Evolutionary conservation across 2,329 filamentous ascomycete genomes (phyloP).

Genomic region (Fusarium sambucinum): DNA sequence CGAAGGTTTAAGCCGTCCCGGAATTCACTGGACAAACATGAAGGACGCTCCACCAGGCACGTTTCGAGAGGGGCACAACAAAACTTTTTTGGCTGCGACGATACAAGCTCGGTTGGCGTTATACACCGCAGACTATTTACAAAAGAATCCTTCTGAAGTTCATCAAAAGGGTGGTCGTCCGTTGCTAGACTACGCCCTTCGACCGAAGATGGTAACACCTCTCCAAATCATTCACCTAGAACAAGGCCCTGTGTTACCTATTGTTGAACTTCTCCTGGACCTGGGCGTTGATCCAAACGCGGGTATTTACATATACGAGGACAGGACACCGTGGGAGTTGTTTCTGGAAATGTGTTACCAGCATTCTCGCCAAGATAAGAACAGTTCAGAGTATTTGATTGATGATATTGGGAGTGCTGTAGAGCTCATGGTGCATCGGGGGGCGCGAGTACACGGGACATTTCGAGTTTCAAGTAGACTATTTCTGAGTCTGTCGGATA

Average conservation of each 20-base stretch:
- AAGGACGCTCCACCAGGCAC: neutral
- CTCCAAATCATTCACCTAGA: neutral
- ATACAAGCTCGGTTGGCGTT: neutral
- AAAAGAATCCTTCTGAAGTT: neutral
- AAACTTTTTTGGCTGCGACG: neutral
- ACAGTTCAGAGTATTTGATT: neutral
- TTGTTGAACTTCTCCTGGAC: neutral
- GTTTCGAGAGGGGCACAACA: neutral
- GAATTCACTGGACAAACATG: neutral
- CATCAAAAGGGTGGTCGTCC: neutral
- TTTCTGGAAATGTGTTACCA: neutral
- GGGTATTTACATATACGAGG: neutral
- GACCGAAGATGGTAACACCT: neutral
- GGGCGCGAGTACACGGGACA: neutral
- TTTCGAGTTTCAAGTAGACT: accelerated
- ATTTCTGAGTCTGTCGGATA: no score
- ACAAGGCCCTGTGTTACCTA: neutral
- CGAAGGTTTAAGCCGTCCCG: accelerated
- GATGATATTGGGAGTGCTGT: neutral
- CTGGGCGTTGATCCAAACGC: neutral
- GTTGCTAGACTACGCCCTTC: neutral
- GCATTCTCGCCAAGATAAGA: neutral
- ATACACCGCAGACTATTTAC: neutral
- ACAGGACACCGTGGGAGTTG: neutral
- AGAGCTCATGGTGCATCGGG: neutral